Evolutionary conservation across 2,329 filamentous ascomycete species (phyloP).

Genomic region (Colletotrichum trifolii): DNA sequence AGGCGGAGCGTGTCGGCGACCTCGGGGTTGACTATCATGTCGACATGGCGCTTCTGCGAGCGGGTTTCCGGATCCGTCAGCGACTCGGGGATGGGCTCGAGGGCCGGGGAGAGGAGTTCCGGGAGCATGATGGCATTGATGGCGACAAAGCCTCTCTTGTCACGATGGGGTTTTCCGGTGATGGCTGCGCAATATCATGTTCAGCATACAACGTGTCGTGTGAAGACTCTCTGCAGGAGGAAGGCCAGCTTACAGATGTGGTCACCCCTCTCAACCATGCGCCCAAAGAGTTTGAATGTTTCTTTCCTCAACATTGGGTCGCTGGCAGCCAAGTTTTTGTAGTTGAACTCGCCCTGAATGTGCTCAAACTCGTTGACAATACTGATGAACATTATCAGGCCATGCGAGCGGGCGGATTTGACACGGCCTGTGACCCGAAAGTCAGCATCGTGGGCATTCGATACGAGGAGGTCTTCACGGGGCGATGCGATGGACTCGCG

Average conservation of each 20-base stretch:
- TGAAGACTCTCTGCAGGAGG: neutral
- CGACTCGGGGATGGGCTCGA: constrained; percentile 81
- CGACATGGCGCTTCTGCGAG: constrained; percentile 83
- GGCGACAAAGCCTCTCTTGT: constrained; percentile 79
- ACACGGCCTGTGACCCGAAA: constrained; percentile 71
- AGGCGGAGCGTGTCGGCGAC: constrained; percentile 77
- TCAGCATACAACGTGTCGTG: constrained; percentile 15
- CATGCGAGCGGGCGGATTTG: constrained; percentile 74
- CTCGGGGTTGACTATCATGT: constrained; percentile 81
- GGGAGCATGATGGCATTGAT: constrained; percentile 77
- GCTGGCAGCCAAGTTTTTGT: constrained; percentile 53
- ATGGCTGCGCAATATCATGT: constrained; percentile 62
- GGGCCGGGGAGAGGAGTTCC: constrained; percentile 77
- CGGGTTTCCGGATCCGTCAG: constrained; percentile 78
- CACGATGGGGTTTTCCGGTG: constrained; percentile 76
- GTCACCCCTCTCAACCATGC: constrained; percentile 82
- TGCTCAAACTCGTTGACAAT: constrained; percentile 77
- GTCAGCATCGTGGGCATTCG: constrained; percentile 26
- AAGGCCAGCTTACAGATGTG: constrained; percentile 73
- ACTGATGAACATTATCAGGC: constrained; percentile 87
- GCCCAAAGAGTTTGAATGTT: constrained; percentile 70
- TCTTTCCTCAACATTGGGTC: constrained; percentile 46
- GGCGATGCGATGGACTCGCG: constrained; percentile 1
- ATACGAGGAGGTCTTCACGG: neutral
- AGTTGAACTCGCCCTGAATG: constrained; percentile 82